Conservation (phyloP, 306 rosid species). For the Castanospermum australe region DNA sequence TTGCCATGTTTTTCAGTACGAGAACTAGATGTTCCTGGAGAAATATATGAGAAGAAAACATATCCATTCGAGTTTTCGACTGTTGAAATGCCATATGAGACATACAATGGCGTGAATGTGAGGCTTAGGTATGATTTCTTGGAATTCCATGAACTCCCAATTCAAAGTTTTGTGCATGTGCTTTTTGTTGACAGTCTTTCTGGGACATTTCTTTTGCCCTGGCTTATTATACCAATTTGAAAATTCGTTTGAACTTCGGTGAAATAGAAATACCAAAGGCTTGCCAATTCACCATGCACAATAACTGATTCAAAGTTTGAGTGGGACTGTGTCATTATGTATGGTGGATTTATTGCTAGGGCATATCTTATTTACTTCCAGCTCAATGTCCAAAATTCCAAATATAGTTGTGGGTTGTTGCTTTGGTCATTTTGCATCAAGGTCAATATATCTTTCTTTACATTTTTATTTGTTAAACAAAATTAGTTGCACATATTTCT, state of each 20-base stretch:
- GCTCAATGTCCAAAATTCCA: background rate
- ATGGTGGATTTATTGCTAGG: background rate
- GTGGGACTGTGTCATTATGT: background rate
- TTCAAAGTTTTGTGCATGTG: background rate
- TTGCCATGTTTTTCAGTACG: slow-evolving; percentile 63
- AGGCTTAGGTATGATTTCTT: slow-evolving; percentile 75
- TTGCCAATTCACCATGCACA: background rate
- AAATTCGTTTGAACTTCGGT: background rate
- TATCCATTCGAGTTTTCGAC: slow-evolving; percentile 96
- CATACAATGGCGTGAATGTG: slow-evolving; percentile 96
- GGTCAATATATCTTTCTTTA: background rate
- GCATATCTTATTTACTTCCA: background rate
- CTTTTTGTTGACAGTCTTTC: background rate
- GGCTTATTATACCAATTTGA: background rate
- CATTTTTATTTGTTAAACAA: background rate
- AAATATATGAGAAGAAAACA: slow-evolving; percentile 85
- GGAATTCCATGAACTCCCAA: slow-evolving; percentile 1
- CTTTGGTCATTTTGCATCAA: background rate
- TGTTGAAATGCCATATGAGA: slow-evolving; percentile 98
- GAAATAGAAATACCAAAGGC: background rate
- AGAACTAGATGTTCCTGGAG: slow-evolving; percentile 98
- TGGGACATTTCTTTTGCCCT: background rate
- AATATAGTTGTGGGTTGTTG: background rate
- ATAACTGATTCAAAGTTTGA: background rate
- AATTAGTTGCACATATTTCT: background rate